A percentile compares a stretch with the other conserved stretches of the same genome.
Conservation (phyloP, 2,329 filamentous ascomycete species). For the Cladophialophora bantiana region DNA sequence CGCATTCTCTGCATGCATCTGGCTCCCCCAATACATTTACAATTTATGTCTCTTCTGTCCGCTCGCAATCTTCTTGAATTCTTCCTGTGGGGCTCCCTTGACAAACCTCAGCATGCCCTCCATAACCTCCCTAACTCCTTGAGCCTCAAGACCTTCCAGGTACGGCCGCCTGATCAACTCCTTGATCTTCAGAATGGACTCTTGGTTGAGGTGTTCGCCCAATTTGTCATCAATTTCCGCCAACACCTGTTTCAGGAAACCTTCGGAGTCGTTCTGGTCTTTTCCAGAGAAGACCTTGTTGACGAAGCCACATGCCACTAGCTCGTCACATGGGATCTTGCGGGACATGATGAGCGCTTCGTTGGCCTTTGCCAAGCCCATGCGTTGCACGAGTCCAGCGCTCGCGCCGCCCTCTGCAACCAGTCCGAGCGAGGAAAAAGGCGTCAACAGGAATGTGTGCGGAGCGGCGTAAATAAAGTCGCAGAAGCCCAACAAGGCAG, state of each 20-base stretch:
- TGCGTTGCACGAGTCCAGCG: slow-evolving; percentile 76
- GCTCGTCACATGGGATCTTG: slow-evolving; percentile 73
- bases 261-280: slow-evolving; percentile 66
- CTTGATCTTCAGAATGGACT: slow-evolving; percentile 85
- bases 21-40: slow-evolving; percentile 51
- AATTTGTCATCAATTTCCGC: slow-evolving; percentile 81
- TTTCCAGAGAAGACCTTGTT: slow-evolving; percentile 77
- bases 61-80: slow-evolving; percentile 83
- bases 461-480: slow-evolving; percentile 93
- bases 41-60: slow-evolving; percentile 96
- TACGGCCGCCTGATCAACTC: slow-evolving; percentile 77
- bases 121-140: slow-evolving; percentile 86
- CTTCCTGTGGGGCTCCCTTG: slow-evolving; percentile 80
- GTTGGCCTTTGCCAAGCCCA: slow-evolving; percentile 83
- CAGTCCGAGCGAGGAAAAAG: slow-evolving; percentile 87
- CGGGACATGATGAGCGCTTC: slow-evolving; percentile 93
- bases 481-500: slow-evolving; percentile 79
- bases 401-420: slow-evolving; percentile 88
- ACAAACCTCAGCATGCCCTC: slow-evolving; percentile 82
- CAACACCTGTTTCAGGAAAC: slow-evolving; percentile 75
- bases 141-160: slow-evolving; percentile 72
- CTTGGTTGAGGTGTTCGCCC: slow-evolving; percentile 78
- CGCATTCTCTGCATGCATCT: neutral
- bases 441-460: slow-evolving; percentile 83
- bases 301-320: slow-evolving; percentile 79